A percentile compares a stretch with the other conserved stretches of the same genome.
Conservation (phyloP, 129 eudicot genomes). For the Helichrysum umbraculigerum region DNA sequence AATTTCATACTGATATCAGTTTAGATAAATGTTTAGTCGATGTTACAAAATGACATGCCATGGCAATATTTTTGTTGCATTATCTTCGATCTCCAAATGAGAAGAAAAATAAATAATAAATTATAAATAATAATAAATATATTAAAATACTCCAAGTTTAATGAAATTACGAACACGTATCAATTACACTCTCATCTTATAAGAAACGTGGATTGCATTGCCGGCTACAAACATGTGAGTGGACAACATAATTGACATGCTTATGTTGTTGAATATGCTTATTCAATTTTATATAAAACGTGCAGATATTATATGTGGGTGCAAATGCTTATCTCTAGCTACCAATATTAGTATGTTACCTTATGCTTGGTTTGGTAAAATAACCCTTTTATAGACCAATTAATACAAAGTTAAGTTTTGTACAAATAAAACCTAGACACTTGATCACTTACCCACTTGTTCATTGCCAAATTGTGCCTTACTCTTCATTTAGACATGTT, state of each 20-base stretch:
- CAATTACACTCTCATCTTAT: neutral
- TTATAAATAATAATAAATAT: too few relatives aligned
- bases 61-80: too few relatives aligned
- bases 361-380: constrained; percentile 19
- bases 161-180: constrained; percentile 6
- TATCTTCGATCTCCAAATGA: too few relatives aligned
- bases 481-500: neutral
- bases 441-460: neutral
- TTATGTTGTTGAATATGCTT: constrained; percentile 34
- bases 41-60: too few relatives aligned
- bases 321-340: constrained; percentile 15
- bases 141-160: too few relatives aligned
- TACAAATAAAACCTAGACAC: constrained; percentile 21
- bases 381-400: constrained; percentile 10
- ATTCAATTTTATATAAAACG: constrained; percentile 8
- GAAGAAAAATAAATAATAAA: too few relatives aligned
- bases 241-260: constrained; percentile 35
- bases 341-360: constrained; percentile 5
- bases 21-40: too few relatives aligned
- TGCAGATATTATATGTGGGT: constrained; percentile 16
- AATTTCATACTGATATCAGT: too few relatives aligned
- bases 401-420: constrained; percentile 18
- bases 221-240: constrained; percentile 34
- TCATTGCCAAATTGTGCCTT: neutral
- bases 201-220: constrained; percentile 41